Percentiles rank a stretch among this genome's conserved stretches.
Evolutionary conservation across 768 basidiomycete genomes (phyloP).

Genomic region (Chalciporus piperatus): DNA sequence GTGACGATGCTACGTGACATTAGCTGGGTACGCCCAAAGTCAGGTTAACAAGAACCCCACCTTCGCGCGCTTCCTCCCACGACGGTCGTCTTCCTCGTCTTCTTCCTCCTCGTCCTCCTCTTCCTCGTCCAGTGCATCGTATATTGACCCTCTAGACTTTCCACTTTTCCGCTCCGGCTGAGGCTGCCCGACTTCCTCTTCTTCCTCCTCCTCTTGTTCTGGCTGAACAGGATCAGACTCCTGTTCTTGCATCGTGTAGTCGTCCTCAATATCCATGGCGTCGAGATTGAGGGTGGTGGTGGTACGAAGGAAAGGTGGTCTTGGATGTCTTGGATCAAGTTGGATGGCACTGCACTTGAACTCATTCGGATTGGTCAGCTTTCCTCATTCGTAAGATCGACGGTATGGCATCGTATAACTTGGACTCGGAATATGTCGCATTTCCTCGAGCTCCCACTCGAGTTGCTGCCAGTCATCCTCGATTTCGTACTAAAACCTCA

Average conservation of each 20-base stretch:
- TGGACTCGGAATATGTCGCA: constrained; percentile 30
- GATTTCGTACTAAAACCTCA: constrained; percentile 47
- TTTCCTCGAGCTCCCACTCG: constrained; percentile 62
- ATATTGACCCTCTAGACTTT: constrained; percentile 31
- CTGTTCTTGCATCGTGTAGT: constrained; percentile 29
- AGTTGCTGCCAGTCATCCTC: constrained; percentile 59
- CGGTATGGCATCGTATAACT: neutral
- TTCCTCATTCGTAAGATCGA: constrained; percentile 4
- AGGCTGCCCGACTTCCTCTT: constrained; percentile 30
- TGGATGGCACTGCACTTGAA: neutral
- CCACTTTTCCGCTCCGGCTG: constrained; percentile 18
- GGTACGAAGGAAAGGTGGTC: constrained; percentile 21
- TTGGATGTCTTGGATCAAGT: neutral
- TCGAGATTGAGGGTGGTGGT: constrained; percentile 38
- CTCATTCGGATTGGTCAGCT: constrained; percentile 25
- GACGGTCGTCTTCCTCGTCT: constrained; percentile 45
- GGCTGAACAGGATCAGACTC: constrained; percentile 26
- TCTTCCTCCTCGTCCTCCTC: constrained; percentile 58
- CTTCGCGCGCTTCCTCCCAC: constrained; percentile 60
- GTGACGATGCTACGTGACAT: constrained; percentile 52
- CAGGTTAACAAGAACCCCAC: constrained; percentile 32
- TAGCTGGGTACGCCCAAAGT: constrained; percentile 6
- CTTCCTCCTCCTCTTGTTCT: constrained; percentile 41
- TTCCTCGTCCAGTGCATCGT: constrained; percentile 37
- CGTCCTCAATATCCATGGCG: constrained; percentile 33